phyloP scores from a whole-genome alignment of 2,329 filamentous ascomycete genomes.

The Fusarium papillatum region DNA sequence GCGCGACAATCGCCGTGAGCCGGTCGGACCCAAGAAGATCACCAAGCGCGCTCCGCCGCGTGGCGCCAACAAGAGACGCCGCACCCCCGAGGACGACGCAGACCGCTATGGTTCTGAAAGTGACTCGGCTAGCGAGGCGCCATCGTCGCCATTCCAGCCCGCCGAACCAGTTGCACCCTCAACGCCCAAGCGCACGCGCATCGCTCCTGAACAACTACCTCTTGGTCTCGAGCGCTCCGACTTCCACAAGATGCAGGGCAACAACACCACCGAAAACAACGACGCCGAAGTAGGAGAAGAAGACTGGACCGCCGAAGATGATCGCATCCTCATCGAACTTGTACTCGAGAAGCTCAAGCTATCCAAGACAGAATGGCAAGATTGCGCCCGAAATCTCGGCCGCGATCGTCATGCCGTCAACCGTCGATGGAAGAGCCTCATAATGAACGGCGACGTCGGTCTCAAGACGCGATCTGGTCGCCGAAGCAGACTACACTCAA shows the following conservation, averaged over 20 bases:
- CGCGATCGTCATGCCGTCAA: conserved; percentile 70
- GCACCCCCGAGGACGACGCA: conserved; percentile 61
- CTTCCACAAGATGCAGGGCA: conserved; percentile 62
- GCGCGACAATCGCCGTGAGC: conserved; percentile 51
- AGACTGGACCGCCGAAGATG: conserved; percentile 73
- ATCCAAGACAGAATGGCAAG: conserved; percentile 75
- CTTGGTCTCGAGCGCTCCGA: conserved; percentile 71
- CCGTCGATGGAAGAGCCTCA: conserved; percentile 73
- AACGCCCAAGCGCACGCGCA: conserved; percentile 72
- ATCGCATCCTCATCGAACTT: conserved; percentile 75
- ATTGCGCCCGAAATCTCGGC: conserved; percentile 74
- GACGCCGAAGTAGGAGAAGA: conserved; percentile 60
- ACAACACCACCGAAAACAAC: conserved; percentile 44
- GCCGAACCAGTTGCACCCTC: conserved; percentile 52
- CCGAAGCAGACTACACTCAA: conserved; percentile 65
- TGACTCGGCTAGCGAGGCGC: conserved; percentile 52
- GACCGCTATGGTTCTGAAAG: conserved; percentile 55
- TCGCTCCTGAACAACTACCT: conserved; percentile 72
- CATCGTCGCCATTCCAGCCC: conserved; percentile 14
- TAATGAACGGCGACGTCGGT: conserved; percentile 70
- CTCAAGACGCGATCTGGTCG: conserved; percentile 63
- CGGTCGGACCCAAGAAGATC: conserved; percentile 59
- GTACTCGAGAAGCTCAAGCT: conserved; percentile 77
- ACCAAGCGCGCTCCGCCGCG: conserved; percentile 64
- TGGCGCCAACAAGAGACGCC: conserved; percentile 67